Conservation (phyloP, 2,329 filamentous ascomycete genomes). For the Gremmenia infestans region DNA sequence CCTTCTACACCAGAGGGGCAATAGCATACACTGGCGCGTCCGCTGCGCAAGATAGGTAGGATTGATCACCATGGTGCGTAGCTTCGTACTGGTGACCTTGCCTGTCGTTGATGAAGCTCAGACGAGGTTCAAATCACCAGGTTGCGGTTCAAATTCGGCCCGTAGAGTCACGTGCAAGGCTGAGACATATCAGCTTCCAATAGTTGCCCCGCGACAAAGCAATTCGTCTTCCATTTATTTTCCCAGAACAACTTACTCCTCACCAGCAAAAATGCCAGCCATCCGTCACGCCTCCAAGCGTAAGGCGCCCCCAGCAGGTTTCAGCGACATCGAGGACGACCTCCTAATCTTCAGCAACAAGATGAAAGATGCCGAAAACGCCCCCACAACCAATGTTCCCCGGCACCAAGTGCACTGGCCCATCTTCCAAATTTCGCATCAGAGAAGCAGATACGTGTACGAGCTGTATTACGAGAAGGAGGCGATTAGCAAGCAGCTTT, state of each 20-base stretch:
- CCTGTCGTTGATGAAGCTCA: conserved; percentile 9
- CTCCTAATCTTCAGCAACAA: conserved; percentile 82
- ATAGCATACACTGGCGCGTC: conserved; percentile 67
- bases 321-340: conserved; percentile 83
- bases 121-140: conserved; percentile 12
- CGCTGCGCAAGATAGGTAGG: conserved; percentile 85
- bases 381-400: conserved; percentile 70
- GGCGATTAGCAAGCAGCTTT: conserved; percentile 85
- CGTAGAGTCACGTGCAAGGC: conserved; percentile 16
- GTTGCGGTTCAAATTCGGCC: neutral
- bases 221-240: neutral
- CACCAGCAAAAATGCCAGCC: conserved; percentile 57
- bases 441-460: conserved; percentile 89
- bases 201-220: neutral
- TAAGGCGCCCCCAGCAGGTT: conserved; percentile 80
- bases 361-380: conserved; percentile 94
- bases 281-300: conserved; percentile 70
- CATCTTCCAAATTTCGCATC: conserved; percentile 94
- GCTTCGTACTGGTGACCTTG: conserved; percentile 4
- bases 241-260: too few relatives aligned
- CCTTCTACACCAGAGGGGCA: conserved; percentile 2
- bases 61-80: conserved; percentile 71
- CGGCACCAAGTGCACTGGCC: conserved; percentile 95
- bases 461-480: conserved; percentile 98
- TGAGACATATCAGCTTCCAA: conserved; percentile 13